Percentiles rank a stretch among this genome's conserved stretches.
Evolutionary conservation across 1,139 yeast genomes (phyloP).

Genomic region (Candida sanyaensis): DNA sequence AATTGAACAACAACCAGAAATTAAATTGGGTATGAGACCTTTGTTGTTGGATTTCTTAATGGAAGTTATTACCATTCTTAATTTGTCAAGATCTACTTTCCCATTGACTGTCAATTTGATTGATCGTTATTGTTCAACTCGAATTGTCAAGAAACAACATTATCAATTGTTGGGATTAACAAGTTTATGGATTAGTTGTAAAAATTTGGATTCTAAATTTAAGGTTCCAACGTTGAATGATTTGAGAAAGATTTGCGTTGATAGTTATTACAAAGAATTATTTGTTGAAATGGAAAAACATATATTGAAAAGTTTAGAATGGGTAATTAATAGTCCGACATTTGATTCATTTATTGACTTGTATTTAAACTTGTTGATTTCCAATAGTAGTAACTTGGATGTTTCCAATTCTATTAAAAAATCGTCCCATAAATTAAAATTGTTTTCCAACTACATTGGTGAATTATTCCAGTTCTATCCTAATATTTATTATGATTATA

Average conservation of each 20-base stretch:
- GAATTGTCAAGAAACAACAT: constrained; percentile 54
- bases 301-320: constrained; percentile 56
- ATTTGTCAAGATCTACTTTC: constrained; percentile 52
- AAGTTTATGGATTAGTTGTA: constrained; percentile 73
- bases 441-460: constrained; percentile 61
- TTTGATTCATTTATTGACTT: constrained; percentile 65
- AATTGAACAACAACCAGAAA: constrained; percentile 54
- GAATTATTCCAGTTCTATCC: constrained; percentile 67
- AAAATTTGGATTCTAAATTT: constrained; percentile 68
- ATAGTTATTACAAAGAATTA: constrained; percentile 57
- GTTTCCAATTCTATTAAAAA: constrained; percentile 27
- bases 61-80: constrained; percentile 53
- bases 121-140: constrained; percentile 53
- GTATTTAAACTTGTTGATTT: constrained; percentile 33
- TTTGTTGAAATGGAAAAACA: constrained; percentile 72
- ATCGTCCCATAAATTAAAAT: constrained; percentile 48
- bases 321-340: constrained; percentile 60
- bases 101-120: constrained; percentile 55
- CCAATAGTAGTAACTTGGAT: constrained; percentile 19
- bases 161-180: constrained; percentile 72
- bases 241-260: constrained; percentile 62
- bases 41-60: constrained; percentile 52
- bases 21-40: constrained; percentile 51
- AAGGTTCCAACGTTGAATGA: constrained; percentile 62
- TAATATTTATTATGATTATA: constrained; percentile 55